A percentile compares a stretch with the other conserved stretches of the same genome.
phyloP scores from a whole-genome alignment of 2,329 filamentous ascomycete species.

The Periconia sp. region DNA sequence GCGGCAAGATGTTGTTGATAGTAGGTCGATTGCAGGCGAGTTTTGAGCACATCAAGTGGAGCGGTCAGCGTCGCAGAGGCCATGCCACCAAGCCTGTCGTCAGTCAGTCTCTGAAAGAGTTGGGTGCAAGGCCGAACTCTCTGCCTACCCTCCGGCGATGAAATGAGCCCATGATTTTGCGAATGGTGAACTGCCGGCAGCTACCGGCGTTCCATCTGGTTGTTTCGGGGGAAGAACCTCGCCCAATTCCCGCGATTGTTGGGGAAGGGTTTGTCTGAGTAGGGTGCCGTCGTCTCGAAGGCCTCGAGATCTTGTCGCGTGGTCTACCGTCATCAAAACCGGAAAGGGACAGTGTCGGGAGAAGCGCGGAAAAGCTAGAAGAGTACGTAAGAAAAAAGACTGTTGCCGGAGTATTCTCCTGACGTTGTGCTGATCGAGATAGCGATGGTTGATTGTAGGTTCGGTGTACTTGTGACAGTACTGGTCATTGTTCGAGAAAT shows the following conservation, averaged over 20 bases:
- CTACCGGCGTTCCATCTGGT: conserved; percentile 43
- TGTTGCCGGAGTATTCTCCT: not conserved
- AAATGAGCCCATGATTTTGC: conserved; percentile 88
- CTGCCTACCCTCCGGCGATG: conserved; percentile 77
- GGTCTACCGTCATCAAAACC: conserved; percentile 38
- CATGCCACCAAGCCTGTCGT: conserved; percentile 79
- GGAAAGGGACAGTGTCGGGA: not conserved
- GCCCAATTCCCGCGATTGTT: conserved; percentile 64
- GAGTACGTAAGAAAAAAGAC: not conserved
- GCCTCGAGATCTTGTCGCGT: conserved; percentile 31
- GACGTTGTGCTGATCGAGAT: not conserved
- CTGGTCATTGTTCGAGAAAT: conserved; percentile 5
- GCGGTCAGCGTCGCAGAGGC: conserved; percentile 90
- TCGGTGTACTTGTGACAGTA: not conserved
- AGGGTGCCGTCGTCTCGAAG: conserved; percentile 28
- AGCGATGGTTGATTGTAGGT: not conserved
- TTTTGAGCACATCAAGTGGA: conserved; percentile 91
- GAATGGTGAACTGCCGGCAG: conserved; percentile 46
- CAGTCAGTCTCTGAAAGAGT: conserved; percentile 14
- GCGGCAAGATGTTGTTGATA: conserved; percentile 82
- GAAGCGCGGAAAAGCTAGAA: not conserved
- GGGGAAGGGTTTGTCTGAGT: conserved; percentile 29
- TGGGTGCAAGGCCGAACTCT: conserved; percentile 22
- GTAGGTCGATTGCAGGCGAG: conserved; percentile 89
- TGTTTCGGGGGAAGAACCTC: conserved; percentile 54